Evolutionary conservation across 164 flowering plant species (phyloP), one percentile per base, ranked within the genome.

Genomic region (Chimonanthus praecox): DNA sequence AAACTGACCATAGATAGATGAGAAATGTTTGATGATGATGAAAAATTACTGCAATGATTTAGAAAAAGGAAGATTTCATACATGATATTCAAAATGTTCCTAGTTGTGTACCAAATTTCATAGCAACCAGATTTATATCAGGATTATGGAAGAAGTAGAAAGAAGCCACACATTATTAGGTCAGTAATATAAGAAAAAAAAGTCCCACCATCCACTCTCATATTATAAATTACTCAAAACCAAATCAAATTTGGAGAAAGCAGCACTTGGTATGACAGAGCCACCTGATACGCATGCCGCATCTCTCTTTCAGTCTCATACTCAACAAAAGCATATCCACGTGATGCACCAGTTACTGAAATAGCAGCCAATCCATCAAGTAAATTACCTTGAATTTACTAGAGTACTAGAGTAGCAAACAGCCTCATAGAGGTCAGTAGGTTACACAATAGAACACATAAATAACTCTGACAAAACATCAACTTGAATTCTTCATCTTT

Each of bases 311-410:
- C 98, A 43, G 86, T 86, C 84, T 95, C 94, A 80, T 70, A 95
- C 76, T 92, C 97, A 75, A 92, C 91, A 85, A 95, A 95, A 54
- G 93, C 98, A 87, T 92, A 95, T 64, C 98, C 93, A 69, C 97
- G 80, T 58, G 98, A 94, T 4, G 98, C 98, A 73, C 99, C 99
- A 18, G 99, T 94, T 9, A 94, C 99, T 94, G 85, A 83, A 72
- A 70, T 61, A 7, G 43, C 81, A 71, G 5, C 8, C 13, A 62
- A 72, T 46, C 51, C 61, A 7, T 63, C 3, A 44, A 33, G 66
- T 33, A 3, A 33, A 63, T 63, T 18, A 63, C 3, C 21, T 21
- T 63, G 44, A 63, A 63, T 11, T 58, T 20, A 63, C 4, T 11
- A 13, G 16, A 11, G 2, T 20, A 63, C 4, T 11, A 54, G 16